Percentiles rank a stretch among this genome's conserved stretches.
phyloP scores from a whole-genome alignment of 352 stramenopile genomes.

The Globisporangium irregulare region DNA sequence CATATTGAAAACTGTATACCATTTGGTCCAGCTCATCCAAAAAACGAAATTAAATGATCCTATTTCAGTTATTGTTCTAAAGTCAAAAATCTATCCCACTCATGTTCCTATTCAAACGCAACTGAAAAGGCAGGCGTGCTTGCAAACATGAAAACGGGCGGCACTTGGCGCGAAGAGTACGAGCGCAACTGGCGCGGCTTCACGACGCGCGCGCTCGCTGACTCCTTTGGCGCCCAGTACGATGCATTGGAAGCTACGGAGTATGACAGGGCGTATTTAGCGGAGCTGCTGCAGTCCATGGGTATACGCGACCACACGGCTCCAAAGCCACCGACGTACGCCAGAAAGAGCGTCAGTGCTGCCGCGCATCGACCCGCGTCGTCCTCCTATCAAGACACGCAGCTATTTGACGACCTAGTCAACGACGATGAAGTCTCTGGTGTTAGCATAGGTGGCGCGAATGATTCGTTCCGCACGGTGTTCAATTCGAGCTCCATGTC shows the following conservation, averaged over 20 bases:
- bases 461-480: not conserved
- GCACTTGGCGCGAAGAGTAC: slow-evolving; percentile 60
- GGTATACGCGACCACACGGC: slow-evolving; percentile 17
- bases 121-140: slow-evolving; percentile 18
- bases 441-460: not conserved
- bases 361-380: not conserved
- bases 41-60: too few relatives aligned
- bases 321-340: not conserved
- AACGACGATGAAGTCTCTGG: not conserved
- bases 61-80: not conserved
- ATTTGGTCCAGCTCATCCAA: too few relatives aligned
- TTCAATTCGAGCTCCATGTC: slow-evolving; percentile 27
- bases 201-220: slow-evolving; percentile 30
- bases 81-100: not conserved
- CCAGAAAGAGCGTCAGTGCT: not conserved
- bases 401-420: slow-evolving; percentile 10
- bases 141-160: slow-evolving; percentile 18
- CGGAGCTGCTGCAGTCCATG: slow-evolving; percentile 29
- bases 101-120: slow-evolving; percentile 14
- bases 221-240: slow-evolving; percentile 32
- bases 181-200: slow-evolving; percentile 57
- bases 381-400: slow-evolving; percentile 3
- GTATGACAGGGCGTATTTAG: slow-evolving; percentile 38
- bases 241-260: slow-evolving; percentile 23
- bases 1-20: too few relatives aligned